Percentiles rank a stretch among this genome's conserved stretches.
Evolutionary conservation across 352 stramenopile species (phyloP).

Genomic region (Phytopythium mirpurense): DNA sequence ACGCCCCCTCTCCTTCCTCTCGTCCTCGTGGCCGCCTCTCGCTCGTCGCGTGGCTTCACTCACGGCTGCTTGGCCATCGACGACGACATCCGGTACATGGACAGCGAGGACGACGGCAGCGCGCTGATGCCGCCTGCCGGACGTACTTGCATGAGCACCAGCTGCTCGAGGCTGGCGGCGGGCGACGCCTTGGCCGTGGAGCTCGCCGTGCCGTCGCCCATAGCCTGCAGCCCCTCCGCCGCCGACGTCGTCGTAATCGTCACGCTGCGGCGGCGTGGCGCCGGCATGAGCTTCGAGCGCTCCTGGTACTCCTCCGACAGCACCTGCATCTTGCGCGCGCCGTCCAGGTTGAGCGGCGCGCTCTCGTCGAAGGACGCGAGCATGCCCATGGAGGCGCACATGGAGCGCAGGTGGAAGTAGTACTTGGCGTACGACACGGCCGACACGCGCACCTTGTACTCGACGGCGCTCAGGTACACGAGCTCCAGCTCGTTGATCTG

Average conservation of each 20-base stretch:
- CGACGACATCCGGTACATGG: constrained; percentile 52
- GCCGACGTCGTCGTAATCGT: constrained; percentile 66
- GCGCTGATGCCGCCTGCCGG: constrained; percentile 51
- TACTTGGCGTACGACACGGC: constrained; percentile 91
- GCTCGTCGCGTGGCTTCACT: not conserved
- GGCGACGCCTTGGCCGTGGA: constrained; percentile 42
- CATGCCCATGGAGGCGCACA: constrained; percentile 89
- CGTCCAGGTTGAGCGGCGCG: constrained; percentile 74
- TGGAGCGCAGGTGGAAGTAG: constrained; percentile 96
- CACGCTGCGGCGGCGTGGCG: constrained; percentile 64
- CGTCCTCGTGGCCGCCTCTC: not conserved
- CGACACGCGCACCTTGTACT: constrained; percentile 88
- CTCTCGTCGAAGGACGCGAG: constrained; percentile 70
- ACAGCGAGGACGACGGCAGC: constrained; percentile 22
- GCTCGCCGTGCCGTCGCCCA: constrained; percentile 10
- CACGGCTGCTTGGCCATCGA: constrained; percentile 10
- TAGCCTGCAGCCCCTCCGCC: constrained; percentile 22
- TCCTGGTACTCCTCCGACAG: constrained; percentile 86
- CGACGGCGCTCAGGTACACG: constrained; percentile 86
- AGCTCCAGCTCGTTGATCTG: constrained; percentile 96
- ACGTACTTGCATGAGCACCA: constrained; percentile 81
- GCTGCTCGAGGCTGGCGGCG: constrained; percentile 69
- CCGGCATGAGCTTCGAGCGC: constrained; percentile 69
- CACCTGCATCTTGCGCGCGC: constrained; percentile 84
- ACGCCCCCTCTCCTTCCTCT: constrained; percentile 3